Evolutionary conservation across 2,329 filamentous ascomycete genomes (phyloP), one percentile per base, ranked within the genome.

Genomic region (Amesomyces nigricolor): DNA sequence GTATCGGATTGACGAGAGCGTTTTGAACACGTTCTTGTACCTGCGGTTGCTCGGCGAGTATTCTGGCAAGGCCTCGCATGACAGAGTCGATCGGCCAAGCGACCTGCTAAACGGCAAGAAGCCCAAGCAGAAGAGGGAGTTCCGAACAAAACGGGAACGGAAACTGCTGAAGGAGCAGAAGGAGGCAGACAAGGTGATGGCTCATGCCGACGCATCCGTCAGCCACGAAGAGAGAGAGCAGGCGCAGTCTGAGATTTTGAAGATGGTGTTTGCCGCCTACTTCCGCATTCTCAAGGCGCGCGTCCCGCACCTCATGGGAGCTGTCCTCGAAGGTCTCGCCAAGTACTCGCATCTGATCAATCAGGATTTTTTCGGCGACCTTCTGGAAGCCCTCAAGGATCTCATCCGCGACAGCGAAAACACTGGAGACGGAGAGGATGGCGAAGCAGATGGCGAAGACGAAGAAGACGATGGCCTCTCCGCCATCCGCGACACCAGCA

Each of bases 341-440:
- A 91, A 91, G 68, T 99, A 95, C 68, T 86, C 91, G 3, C 94
- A 96, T 69, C 80, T 99, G 57, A 99, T 99, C 78, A 99, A 99
- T 74, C 91, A 99, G 68, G 90, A 99, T 68, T 97, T 99, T 76
- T 99, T 99, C 65, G 94, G 92, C 29, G 94, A 99, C 68, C 79
- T 99, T 30, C 81, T 99, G 10, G 94, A 97, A 72, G 92, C 91
- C 0, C 78, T 99, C 39, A 95, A 95, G 70, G 94, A 99, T 61
- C 81, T 99, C 44, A 92, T 97, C 64, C 82, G 83, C 4, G 83
- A 91, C 62, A 87, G 88, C 51, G 81, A 87, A 65, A 76, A 78
- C 0, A 75, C 79, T 14, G 77, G 76, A 3, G 73, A 76, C 10
- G 73, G 70, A 1, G 76, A 74, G 4, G 69, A 73, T 1, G 73